Evolutionary conservation across 106 monocot genomes (phyloP).

Genomic region (Agapanthus africanus): DNA sequence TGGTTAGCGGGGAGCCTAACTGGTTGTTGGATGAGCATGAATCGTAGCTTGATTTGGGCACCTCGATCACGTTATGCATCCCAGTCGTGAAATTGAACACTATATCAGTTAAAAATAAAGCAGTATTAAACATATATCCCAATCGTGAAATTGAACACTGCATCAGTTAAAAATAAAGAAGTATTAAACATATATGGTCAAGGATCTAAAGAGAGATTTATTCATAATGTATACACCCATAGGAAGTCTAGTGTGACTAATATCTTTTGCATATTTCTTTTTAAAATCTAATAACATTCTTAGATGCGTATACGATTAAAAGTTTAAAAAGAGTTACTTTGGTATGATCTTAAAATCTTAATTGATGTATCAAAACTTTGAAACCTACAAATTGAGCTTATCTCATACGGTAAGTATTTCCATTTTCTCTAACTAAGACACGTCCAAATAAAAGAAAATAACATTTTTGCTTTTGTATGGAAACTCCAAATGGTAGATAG

Average conservation of each 20-base stretch:
- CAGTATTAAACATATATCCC: neutral
- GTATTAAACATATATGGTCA: too few species aligned
- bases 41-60: conserved; percentile 20
- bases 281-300: neutral
- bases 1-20: conserved; percentile 10
- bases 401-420: too few species aligned
- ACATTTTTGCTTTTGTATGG: neutral
- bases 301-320: too few species aligned
- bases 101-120: neutral
- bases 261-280: neutral
- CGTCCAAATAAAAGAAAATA: too few species aligned
- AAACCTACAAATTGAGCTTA: neutral
- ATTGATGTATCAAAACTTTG: neutral
- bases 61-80: conserved; percentile 19
- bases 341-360: neutral
- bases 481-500: neutral
- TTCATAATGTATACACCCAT: neutral
- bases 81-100: conserved; percentile 23
- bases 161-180: neutral
- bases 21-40: conserved; percentile 15
- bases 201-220: too few species aligned
- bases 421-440: too few species aligned
- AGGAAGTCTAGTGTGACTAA: neutral
- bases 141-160: neutral
- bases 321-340: neutral